phyloP scores from a whole-genome alignment of 2,329 filamentous ascomycete species.

The Graphium sp. region DNA sequence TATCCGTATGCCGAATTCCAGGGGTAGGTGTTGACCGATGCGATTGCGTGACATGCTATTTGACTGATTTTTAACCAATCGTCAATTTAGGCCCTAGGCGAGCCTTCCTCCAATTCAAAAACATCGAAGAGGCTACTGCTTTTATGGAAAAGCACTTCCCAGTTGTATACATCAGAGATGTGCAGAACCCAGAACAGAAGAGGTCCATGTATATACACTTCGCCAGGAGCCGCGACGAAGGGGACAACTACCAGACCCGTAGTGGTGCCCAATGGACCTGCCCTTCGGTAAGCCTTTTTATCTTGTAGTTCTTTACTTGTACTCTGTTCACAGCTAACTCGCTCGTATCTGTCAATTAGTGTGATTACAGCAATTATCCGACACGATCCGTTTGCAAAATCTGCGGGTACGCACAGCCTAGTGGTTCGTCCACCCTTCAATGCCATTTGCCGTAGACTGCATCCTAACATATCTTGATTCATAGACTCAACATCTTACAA shows the following conservation, averaged over 20 bases:
- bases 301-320: background rate
- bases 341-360: no score
- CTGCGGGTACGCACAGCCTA: conserved; percentile 12
- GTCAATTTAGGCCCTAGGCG: conserved; percentile 19
- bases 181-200: no score
- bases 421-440: conserved; percentile 1
- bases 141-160: conserved; percentile 26
- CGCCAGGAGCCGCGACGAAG: conserved; percentile 18
- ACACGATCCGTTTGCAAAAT: conserved; percentile 19
- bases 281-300: conserved; percentile 11
- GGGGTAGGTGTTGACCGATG: conserved; percentile 10
- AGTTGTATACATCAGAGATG: no score
- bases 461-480: no score
- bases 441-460: conserved; percentile 9
- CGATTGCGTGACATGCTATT: background rate
- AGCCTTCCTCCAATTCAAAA: conserved; percentile 23
- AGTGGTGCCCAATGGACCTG: conserved; percentile 19
- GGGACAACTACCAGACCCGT: conserved; percentile 10
- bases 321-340: conserved; percentile 7
- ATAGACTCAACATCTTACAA: no score
- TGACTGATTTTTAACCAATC: conserved; percentile 6
- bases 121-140: conserved; percentile 19
- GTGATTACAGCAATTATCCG: conserved; percentile 21
- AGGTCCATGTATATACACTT: conserved; percentile 22
- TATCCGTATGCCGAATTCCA: conserved; percentile 18